These are phyloP conservation scores for Magnusiomyces suaveolens DNA, from an alignment of 1,139 yeast species.

Conservation along the genomic window DNA sequence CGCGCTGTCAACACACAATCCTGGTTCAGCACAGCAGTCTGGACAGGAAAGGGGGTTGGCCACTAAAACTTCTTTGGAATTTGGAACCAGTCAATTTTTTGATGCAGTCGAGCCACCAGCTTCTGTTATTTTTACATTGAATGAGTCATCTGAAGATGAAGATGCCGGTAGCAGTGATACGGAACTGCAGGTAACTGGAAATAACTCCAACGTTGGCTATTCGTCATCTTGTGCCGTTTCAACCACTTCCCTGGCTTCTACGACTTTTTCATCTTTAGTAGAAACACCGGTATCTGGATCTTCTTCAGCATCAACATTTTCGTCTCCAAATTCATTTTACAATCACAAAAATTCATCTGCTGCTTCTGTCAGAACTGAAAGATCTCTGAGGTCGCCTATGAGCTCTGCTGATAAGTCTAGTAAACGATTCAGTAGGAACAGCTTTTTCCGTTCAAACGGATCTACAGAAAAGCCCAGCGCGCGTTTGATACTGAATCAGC, in stretches of 20 bases:
- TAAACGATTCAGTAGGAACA: neutral
- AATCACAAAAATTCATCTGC: neutral
- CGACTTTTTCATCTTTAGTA: conserved; percentile 14
- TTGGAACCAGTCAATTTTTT: neutral
- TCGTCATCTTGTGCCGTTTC: conserved; percentile 11
- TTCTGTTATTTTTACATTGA: neutral
- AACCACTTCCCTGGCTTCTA: neutral
- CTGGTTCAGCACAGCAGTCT: neutral
- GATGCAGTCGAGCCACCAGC: neutral
- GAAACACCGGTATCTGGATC: conserved; percentile 18
- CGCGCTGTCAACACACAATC: neutral
- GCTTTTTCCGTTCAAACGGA: neutral
- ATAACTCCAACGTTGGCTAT: neutral
- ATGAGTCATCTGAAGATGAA: neutral
- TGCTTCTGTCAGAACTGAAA: too few relatives aligned
- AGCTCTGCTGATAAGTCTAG: neutral
- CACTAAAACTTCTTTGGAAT: neutral
- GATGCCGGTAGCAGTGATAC: neutral
- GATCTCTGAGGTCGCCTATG: neutral
- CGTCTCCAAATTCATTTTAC: conserved; percentile 17
- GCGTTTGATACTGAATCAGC: neutral
- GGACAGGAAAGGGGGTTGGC: neutral
- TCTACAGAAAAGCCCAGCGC: neutral
- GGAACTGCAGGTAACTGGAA: neutral
- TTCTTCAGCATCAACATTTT: conserved; percentile 17